Evolutionary conservation across 176 grass and related monocot genomes (phyloP).

Genomic region (Zea mays): Zm-B73-REFERENCE-NAM-5.0 NC_050103.1:173089001-173089500

Average conservation of each 20-base stretch:
- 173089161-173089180: conserved; percentile 20
- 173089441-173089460: not conserved
- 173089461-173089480: not conserved
- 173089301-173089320: conserved; percentile 55
- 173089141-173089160: conserved; percentile 55
- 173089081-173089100: conserved; percentile 1
- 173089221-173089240: conserved; percentile 61
- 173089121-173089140: conserved; percentile 28
- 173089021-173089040: not conserved
- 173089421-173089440: not conserved
- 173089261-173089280: conserved; percentile 13
- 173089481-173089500: no score
- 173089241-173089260: conserved; percentile 2
- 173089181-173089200: not conserved
- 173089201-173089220: conserved; percentile 34
- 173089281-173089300: not conserved
- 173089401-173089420: no score
- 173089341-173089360: conserved; percentile 33
- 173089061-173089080: conserved; percentile 30
- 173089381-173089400: not conserved
- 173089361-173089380: not conserved
- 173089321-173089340: not conserved
- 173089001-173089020: no score
- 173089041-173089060: not conserved
- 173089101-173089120: not conserved